Conservation (phyloP, 805 yeast genomes). For the Scheffersomyces amazonensis region DNA sequence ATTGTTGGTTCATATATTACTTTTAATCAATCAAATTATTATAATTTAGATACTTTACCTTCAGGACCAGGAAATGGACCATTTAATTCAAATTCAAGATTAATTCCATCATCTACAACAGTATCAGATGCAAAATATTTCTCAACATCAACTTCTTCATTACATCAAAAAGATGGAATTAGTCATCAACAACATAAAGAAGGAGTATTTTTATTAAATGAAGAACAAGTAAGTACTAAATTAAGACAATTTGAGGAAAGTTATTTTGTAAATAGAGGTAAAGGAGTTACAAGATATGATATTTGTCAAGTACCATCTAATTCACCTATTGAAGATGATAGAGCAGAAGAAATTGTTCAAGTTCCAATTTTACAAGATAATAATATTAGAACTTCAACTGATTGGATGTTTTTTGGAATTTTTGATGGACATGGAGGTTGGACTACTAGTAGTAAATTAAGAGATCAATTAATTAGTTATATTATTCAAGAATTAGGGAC, state of each 20-base stretch:
- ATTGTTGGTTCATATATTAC: conserved; percentile 42
- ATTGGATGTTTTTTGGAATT: conserved; percentile 94
- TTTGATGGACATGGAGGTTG: conserved; percentile 98
- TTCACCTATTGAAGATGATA: conserved; percentile 92
- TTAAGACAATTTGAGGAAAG: conserved; percentile 78
- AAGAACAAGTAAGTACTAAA: conserved; percentile 67
- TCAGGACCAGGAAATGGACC: conserved; percentile 1
- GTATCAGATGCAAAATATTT: conserved; percentile 19
- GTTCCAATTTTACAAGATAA: conserved; percentile 67
- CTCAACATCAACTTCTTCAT: conserved; percentile 44
- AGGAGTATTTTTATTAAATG: conserved; percentile 55
- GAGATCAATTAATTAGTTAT: conserved; percentile 72
- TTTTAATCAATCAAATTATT: conserved; percentile 38
- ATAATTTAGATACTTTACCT: conserved; percentile 38
- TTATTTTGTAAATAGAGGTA: conserved; percentile 74
- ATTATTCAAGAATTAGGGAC: conserved; percentile 77
- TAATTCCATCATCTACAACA: conserved; percentile 12
- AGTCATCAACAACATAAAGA: conserved; percentile 49
- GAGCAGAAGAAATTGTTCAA: conserved; percentile 77
- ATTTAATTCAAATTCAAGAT: conserved; percentile 11
- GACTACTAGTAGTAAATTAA: conserved; percentile 82
- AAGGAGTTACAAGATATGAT: conserved; percentile 87
- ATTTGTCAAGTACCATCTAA: conserved; percentile 87
- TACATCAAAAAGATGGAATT: conserved; percentile 38
- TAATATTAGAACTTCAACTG: conserved; percentile 49